These are phyloP conservation scores for Erigeron canadensis DNA, from an alignment of 129 eudicot species.

Conservation along the genomic window DNA sequence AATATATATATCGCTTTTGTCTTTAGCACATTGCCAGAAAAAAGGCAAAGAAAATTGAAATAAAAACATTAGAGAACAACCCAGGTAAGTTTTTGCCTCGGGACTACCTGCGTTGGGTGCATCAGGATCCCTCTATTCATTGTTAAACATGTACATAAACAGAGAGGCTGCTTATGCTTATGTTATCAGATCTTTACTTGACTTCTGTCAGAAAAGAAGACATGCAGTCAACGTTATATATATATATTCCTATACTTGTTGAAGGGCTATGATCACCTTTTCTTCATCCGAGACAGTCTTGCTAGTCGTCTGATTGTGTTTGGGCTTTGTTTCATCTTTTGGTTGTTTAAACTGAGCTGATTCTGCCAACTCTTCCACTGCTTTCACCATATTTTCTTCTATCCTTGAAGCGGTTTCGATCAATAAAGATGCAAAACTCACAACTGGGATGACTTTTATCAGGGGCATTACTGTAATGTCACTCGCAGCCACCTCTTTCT, in stretches of 20 bases:
- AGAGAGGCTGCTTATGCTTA: neutral
- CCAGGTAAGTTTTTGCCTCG: constrained; percentile 18
- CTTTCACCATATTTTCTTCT: constrained; percentile 54
- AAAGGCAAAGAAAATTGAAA: neutral
- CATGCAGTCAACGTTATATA: neutral
- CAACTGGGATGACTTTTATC: constrained; percentile 46
- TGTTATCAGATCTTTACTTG: constrained; percentile 8
- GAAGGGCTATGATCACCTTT: constrained; percentile 34
- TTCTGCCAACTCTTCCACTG: constrained; percentile 52
- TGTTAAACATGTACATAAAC: neutral
- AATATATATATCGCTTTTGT: neutral
- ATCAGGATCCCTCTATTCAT: neutral
- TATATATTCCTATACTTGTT: constrained; percentile 31
- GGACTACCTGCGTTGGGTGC: neutral
- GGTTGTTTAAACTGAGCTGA: constrained; percentile 45
- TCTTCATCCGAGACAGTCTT: constrained; percentile 24
- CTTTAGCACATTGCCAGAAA: constrained; percentile 1
- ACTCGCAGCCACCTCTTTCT: constrained; percentile 19
- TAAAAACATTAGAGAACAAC: constrained; percentile 8
- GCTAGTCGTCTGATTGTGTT: constrained; percentile 3
- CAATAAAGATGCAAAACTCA: constrained; percentile 59
- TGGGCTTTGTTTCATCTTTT: constrained; percentile 33
- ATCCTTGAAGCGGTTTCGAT: constrained; percentile 50
- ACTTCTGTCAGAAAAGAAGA: constrained; percentile 12
- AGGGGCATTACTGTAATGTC: constrained; percentile 28